A percentile compares a stretch with the other conserved stretches of the same genome.
phyloP scores from a whole-genome alignment of 176 grass and related monocot species.

The Dactylis glomerata region DNA sequence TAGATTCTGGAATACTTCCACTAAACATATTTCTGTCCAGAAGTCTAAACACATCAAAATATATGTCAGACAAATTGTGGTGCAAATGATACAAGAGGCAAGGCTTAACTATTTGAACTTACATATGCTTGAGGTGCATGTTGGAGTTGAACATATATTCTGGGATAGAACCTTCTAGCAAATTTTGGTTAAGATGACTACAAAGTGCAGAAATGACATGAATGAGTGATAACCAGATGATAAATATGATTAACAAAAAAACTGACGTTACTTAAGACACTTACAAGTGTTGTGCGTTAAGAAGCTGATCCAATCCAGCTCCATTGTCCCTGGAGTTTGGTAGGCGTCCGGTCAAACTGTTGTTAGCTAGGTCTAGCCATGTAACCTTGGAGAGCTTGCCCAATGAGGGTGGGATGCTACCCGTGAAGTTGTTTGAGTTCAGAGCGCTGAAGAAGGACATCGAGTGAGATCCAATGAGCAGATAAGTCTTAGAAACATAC shows the following conservation, averaged over 20 bases:
- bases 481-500: not conserved
- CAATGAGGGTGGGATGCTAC: slow-evolving; percentile 57
- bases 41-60: slow-evolving; percentile 46
- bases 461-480: not conserved
- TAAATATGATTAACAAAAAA: not conserved
- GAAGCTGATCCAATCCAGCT: slow-evolving; percentile 62
- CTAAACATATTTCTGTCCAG: slow-evolving; percentile 61
- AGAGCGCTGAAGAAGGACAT: slow-evolving; percentile 34
- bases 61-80: not conserved
- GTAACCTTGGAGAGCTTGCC: slow-evolving; percentile 59
- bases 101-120: slow-evolving; percentile 34
- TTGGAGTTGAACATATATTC: slow-evolving; percentile 57
- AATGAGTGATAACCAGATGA: slow-evolving; percentile 4
- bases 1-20: slow-evolving; percentile 53
- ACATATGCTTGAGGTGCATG: slow-evolving; percentile 66
- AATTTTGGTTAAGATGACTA: slow-evolving; percentile 80
- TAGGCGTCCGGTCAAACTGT: slow-evolving; percentile 48
- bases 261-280: not conserved
- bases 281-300: slow-evolving; percentile 59
- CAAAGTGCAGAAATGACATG: slow-evolving; percentile 7
- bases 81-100: not conserved
- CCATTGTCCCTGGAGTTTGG: slow-evolving; percentile 52
- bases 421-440: slow-evolving; percentile 61
- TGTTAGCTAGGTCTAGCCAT: slow-evolving; percentile 66
- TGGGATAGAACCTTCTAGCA: slow-evolving; percentile 54